These are phyloP conservation scores for Umbelopsis vinacea DNA, from an alignment of 192 early-diverging fungal genomes.

Conservation along the genomic window DNA sequence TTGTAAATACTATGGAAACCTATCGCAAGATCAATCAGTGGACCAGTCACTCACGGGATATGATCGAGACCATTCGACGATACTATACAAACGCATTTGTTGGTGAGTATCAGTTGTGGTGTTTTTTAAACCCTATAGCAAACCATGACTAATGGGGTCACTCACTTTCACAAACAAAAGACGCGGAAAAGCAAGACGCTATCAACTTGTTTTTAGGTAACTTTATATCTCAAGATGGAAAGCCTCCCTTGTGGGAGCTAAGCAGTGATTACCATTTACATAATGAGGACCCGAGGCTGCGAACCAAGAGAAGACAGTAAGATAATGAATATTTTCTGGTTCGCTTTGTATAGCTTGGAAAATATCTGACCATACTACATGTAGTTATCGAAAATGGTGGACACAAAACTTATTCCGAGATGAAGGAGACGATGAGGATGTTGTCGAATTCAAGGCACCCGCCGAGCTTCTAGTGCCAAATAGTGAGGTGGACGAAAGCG, in stretches of 20 bases:
- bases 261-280: constrained; percentile 79
- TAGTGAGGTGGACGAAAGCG: constrained; percentile 32
- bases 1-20: constrained; percentile 98
- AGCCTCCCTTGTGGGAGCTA: constrained; percentile 76
- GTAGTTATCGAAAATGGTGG: constrained; percentile 72
- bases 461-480: constrained; percentile 30
- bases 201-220: constrained; percentile 92
- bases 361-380: neutral
- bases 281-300: constrained; percentile 60
- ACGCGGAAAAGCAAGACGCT: constrained; percentile 96
- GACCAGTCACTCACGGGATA: constrained; percentile 94
- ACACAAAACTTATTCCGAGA: constrained; percentile 47
- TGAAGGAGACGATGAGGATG: constrained; percentile 32
- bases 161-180: constrained; percentile 43
- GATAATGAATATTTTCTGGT: neutral
- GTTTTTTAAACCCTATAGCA: neutral
- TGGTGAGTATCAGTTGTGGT: constrained; percentile 47
- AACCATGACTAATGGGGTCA: neutral
- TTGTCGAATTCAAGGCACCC: constrained; percentile 31
- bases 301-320: constrained; percentile 54
- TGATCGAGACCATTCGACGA: constrained; percentile 90
- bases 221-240: constrained; percentile 56
- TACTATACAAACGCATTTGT: constrained; percentile 96
- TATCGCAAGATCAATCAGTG: constrained; percentile 94
- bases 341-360: no score